Percentiles rank a stretch among this genome's conserved stretches.
These are phyloP conservation scores for Trichoderma endophyticum DNA, from an alignment of 2,329 filamentous ascomycete genomes.

Conservation along the genomic window DNA sequence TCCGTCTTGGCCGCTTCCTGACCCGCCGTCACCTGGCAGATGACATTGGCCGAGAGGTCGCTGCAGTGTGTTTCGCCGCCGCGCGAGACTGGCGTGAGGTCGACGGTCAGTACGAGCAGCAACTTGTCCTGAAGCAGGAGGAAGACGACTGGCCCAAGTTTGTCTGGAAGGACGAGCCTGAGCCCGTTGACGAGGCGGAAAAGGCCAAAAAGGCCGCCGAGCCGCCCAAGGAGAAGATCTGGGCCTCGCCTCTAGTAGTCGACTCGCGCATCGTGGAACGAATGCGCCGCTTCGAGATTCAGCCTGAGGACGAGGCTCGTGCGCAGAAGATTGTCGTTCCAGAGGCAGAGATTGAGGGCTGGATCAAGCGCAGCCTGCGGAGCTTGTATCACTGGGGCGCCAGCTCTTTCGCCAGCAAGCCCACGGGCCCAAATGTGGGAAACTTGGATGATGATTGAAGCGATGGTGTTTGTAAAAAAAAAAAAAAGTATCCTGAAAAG, in stretches of 20 bases:
- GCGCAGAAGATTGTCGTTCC: conserved; percentile 60
- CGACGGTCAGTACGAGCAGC: conserved; percentile 38
- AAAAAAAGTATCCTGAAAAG: neutral
- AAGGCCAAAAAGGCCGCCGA: conserved; percentile 42
- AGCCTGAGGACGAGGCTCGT: conserved; percentile 65
- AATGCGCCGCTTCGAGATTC: conserved; percentile 77
- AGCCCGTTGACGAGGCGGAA: conserved; percentile 40
- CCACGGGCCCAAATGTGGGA: conserved; percentile 41
- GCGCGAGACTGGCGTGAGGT: conserved; percentile 48
- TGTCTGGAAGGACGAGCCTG: conserved; percentile 55
- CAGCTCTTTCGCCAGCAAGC: conserved; percentile 38
- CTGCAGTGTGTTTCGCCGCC: conserved; percentile 71
- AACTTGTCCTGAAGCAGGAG: conserved; percentile 63
- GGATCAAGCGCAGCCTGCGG: conserved; percentile 59
- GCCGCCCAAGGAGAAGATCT: conserved; percentile 64
- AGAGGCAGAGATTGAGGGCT: conserved; percentile 67
- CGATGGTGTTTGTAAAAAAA: neutral
- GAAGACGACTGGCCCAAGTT: conserved; percentile 83
- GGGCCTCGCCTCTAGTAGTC: conserved; percentile 69
- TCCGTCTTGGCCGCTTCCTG: conserved; percentile 82
- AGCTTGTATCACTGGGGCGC: conserved; percentile 51
- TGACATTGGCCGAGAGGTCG: conserved; percentile 80
- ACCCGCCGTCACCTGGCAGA: conserved; percentile 84
- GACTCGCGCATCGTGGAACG: conserved; percentile 72
- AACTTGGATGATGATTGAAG: conserved; percentile 37